Conservation (phyloP, 129 eudicot genomes). For the Arctium lappa region DNA sequence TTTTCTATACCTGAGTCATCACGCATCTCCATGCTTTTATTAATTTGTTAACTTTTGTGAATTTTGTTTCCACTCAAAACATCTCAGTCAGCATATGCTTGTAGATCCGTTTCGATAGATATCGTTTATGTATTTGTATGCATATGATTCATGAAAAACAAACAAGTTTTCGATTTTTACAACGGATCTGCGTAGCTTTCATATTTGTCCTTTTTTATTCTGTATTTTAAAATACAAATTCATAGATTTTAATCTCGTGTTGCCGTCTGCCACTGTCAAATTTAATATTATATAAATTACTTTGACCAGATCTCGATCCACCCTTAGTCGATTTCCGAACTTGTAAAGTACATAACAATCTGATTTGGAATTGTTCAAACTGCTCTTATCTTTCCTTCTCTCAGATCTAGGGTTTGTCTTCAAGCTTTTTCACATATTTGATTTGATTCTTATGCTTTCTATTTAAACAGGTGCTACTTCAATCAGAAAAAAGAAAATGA, state of each 20-base stretch:
- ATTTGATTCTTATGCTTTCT: conserved; percentile 8
- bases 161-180: conserved; percentile 15
- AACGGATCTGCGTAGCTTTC: conserved; percentile 19
- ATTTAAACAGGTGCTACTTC: conserved; percentile 16
- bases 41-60: neutral
- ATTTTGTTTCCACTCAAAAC: neutral
- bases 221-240: neutral
- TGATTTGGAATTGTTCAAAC: conserved; percentile 17
- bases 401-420: conserved; percentile 27
- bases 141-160: neutral
- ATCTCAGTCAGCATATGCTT: neutral
- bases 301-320: conserved; percentile 50
- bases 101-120: neutral
- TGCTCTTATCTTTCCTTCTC: neutral
- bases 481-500: conserved; percentile 31
- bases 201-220: conserved; percentile 1
- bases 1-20: neutral
- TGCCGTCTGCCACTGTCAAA: conserved; percentile 14
- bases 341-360: neutral
- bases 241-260: neutral
- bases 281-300: conserved; percentile 5
- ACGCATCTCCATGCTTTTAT: neutral
- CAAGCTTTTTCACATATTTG: conserved; percentile 14
- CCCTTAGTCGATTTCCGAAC: conserved; percentile 22
- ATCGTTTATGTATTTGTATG: conserved; percentile 1